phyloP scores from a whole-genome alignment of 805 yeast genomes.

The Phaffomyces thermotolerans region DNA sequence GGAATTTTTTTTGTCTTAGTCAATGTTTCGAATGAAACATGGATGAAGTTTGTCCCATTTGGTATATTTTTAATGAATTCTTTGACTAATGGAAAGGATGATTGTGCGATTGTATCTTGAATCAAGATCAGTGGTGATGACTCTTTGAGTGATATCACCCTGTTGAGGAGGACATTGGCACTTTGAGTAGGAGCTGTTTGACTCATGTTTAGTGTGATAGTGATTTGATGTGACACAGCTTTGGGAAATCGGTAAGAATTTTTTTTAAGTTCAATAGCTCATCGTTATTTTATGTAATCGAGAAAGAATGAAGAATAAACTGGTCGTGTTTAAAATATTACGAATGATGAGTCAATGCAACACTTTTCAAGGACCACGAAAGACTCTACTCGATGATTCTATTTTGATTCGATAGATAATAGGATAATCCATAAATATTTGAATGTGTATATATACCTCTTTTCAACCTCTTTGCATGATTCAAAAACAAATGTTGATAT shows the following conservation, averaged over 20 bases:
- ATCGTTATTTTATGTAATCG: not conserved
- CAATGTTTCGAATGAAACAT: slow-evolving; percentile 62
- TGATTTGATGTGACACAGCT: not conserved
- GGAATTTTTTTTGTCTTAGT: slow-evolving; percentile 37
- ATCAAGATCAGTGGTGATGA: slow-evolving; percentile 64
- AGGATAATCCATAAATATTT: no score
- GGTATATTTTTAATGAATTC: slow-evolving; percentile 47
- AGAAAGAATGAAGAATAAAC: no score
- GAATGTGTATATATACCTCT: no score
- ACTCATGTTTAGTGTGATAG: not conserved
- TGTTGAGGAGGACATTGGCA: slow-evolving; percentile 50
- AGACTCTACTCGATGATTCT: no score
- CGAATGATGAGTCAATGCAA: no score
- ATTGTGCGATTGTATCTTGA: slow-evolving; percentile 64
- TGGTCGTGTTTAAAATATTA: no score
- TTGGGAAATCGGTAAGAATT: not conserved
- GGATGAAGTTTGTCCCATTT: slow-evolving; percentile 34
- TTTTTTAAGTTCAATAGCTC: not conserved
- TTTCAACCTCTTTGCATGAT: no score
- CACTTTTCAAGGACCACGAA: no score
- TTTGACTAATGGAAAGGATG: slow-evolving; percentile 45
- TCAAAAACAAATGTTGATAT: no score
- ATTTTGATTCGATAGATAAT: no score
- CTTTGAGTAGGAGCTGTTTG: slow-evolving; percentile 33
- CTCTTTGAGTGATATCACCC: slow-evolving; percentile 68